A percentile compares a stretch with the other conserved stretches of the same genome.
Evolutionary conservation across 2,329 filamentous ascomycete species (phyloP).

Genomic region (Clarireedia sp.): DNA sequence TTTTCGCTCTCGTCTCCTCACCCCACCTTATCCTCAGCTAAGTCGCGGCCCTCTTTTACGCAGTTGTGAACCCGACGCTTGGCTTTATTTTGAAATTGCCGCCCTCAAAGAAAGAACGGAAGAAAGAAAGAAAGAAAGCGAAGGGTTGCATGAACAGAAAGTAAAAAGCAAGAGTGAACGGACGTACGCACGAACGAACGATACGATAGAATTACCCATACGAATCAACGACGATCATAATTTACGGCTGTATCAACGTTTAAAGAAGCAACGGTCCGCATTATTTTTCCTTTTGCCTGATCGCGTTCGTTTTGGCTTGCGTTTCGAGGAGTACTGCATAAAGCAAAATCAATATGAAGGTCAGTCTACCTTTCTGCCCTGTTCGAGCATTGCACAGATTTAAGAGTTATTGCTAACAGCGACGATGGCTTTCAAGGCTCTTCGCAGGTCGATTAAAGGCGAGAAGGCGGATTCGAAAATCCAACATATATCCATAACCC

Average conservation of each 20-base stretch:
- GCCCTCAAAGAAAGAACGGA: not conserved
- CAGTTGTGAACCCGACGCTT: slow-evolving; percentile 5
- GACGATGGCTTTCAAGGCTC: slow-evolving; percentile 36
- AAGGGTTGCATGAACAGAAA: not conserved
- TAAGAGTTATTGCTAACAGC: slow-evolving; percentile 18
- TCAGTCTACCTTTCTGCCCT: slow-evolving; percentile 8
- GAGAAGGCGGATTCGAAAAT: slow-evolving; percentile 52
- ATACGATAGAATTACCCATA: not conserved
- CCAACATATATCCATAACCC: slow-evolving; percentile 58
- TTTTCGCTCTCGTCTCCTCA: not conserved
- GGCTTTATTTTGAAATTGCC: not conserved
- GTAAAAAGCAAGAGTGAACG: slow-evolving; percentile 3
- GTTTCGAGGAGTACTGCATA: slow-evolving; percentile 11
- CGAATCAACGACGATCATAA: slow-evolving; percentile 1
- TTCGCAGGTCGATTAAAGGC: slow-evolving; percentile 63
- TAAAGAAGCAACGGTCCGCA: not conserved
- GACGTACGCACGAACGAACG: not conserved
- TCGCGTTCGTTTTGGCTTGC: slow-evolving; percentile 11
- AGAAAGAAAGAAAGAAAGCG: not conserved
- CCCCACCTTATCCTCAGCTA: slow-evolving; percentile 1
- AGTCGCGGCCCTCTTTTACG: not conserved
- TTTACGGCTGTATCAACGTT: not conserved
- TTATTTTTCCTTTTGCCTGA: slow-evolving; percentile 9
- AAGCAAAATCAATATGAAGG: slow-evolving; percentile 26
- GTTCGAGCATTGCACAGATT: not conserved